Evolutionary conservation across 306 rosid genomes (phyloP), one percentile per base, ranked within the genome.

Genomic region (Pueraria montana): DNA sequence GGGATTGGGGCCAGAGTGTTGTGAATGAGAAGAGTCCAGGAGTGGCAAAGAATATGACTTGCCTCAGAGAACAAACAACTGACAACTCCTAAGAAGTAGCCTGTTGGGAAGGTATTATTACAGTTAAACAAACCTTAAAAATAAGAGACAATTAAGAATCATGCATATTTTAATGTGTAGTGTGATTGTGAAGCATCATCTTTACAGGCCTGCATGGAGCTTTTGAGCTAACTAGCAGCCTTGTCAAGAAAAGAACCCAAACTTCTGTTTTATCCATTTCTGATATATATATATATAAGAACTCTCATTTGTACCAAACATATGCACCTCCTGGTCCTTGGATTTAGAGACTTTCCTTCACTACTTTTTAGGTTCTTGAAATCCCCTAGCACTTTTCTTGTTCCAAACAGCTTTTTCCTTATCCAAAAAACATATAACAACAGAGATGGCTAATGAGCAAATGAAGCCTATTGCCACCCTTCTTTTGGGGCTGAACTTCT

Each of bases 401-500:
- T 20, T 40, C 58, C 59, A 52, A 74, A 23, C 17, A 72, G 30
- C 52, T 62, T 72, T 72, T 81, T 14, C 32, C 76, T 67, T 77
- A 61, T 23, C 50, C 40, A 64, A 68, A 24, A 75, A 43, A 34
- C 66, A 59, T 7, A 59, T 7, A 72, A 36, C 17, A 8, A 71
- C 80, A 43, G 8, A 85, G 70, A 91, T 95, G 94, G 96, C 91
- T 14, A 77, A 38, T 38, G 78, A 59, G 53, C 81, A 89, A 86
- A 64, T 92, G 89, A 94, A 96, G 86, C 27, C 97, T 18, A 72
- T 88, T 21, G 99, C 95, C 11, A 80, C 90, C 0, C 64, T 96
- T 78, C 98, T 94, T 87, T 76, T 96, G 87, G 36, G 10, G 50
- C 89, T 96, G 23, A 96, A 96, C 72, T 92, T 96, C 80, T 92